These are phyloP conservation scores for Hirsutella minnesotensis DNA, from an alignment of 2,329 filamentous ascomycete species.

Conservation along the genomic window DNA sequence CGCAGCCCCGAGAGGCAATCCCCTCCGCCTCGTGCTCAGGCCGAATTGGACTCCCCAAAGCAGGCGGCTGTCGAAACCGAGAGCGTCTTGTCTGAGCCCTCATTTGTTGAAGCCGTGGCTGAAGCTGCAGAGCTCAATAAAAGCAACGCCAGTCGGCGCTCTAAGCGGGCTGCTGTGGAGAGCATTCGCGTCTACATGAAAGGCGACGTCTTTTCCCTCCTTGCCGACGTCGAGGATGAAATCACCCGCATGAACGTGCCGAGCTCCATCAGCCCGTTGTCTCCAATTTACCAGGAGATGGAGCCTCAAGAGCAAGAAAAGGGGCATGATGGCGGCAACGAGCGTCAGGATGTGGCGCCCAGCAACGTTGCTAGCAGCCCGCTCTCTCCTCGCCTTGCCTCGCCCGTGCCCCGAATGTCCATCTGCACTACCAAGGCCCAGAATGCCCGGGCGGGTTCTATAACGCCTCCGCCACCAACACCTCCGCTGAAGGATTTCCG, in stretches of 20 bases:
- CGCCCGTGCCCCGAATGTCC: background rate
- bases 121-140: conserved; percentile 14
- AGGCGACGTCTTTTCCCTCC: conserved; percentile 52
- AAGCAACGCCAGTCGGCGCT: conserved; percentile 9
- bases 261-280: background rate
- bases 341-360: no score
- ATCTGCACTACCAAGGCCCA: background rate
- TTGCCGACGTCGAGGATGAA: conserved; percentile 51
- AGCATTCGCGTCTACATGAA: conserved; percentile 60
- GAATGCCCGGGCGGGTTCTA: background rate
- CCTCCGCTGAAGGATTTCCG: conserved; percentile 21
- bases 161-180: conserved; percentile 36
- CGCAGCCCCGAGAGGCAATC: conserved; percentile 6
- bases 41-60: conserved; percentile 21
- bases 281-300: background rate
- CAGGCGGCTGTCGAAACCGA: background rate
- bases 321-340: background rate
- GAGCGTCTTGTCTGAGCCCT: conserved; percentile 21
- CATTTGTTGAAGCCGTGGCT: conserved; percentile 29
- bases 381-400: background rate
- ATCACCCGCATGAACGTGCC: conserved; percentile 21
- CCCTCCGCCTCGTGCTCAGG: conserved; percentile 19
- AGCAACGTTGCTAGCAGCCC: no score
- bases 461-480: conserved; percentile 21
- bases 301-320: no score